These are phyloP conservation scores for Pleurotus citrinopileatus DNA, from an alignment of 768 basidiomycete species.

Conservation along the genomic window DNA sequence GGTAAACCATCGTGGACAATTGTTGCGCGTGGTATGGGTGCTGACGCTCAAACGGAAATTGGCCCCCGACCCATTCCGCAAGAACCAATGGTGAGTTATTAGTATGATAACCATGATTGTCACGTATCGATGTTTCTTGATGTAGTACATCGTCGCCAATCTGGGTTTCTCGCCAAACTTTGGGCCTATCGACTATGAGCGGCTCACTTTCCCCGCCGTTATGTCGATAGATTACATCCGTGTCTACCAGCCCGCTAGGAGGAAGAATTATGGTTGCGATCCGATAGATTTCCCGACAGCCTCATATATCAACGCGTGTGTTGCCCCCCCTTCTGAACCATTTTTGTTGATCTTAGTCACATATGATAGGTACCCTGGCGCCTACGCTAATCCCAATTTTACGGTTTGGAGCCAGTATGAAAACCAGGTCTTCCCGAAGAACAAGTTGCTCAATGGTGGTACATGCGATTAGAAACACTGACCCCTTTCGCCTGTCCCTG, in stretches of 20 bases:
- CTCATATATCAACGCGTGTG: slow-evolving; percentile 68
- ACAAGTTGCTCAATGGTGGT: background rate
- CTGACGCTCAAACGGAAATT: slow-evolving; percentile 52
- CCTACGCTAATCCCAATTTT: slow-evolving; percentile 39
- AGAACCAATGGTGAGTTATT: slow-evolving; percentile 62
- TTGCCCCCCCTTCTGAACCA: background rate
- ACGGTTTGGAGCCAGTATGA: slow-evolving; percentile 29
- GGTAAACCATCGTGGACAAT: slow-evolving; percentile 57
- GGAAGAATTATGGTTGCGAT: slow-evolving; percentile 63
- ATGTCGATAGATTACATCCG: slow-evolving; percentile 84
- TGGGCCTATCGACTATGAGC: slow-evolving; percentile 57
- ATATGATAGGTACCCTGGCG: slow-evolving; percentile 30
- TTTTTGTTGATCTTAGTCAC: too few relatives aligned
- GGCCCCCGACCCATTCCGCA: slow-evolving; percentile 54
- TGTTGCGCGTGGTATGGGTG: slow-evolving; percentile 41
- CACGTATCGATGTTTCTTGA: background rate
- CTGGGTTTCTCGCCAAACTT: slow-evolving; percentile 70
- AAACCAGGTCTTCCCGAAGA: slow-evolving; percentile 7
- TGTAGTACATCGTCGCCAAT: slow-evolving; percentile 69
- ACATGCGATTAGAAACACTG: too few relatives aligned
- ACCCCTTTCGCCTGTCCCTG: too few relatives aligned
- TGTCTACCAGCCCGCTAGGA: slow-evolving; percentile 58
- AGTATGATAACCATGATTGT: background rate
- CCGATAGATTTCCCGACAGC: slow-evolving; percentile 71
- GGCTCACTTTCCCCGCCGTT: slow-evolving; percentile 52